phyloP scores from a whole-genome alignment of 2,329 filamentous ascomycete genomes.

The Penicillium sp. region DNA sequence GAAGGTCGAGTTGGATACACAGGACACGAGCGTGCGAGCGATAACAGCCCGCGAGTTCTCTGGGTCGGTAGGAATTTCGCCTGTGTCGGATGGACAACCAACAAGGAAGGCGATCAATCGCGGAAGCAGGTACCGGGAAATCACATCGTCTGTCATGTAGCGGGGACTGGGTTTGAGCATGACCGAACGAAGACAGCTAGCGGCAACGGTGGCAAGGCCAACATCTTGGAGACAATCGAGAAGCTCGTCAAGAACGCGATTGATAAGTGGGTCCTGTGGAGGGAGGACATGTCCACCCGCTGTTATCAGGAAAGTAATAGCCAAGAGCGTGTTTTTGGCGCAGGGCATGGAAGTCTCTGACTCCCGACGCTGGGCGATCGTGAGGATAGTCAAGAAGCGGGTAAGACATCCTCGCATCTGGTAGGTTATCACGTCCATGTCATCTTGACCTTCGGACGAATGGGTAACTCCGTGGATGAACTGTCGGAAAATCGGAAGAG shows the following conservation, averaged over 20 bases:
- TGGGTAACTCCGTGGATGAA: constrained; percentile 76
- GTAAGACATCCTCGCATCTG: constrained; percentile 82
- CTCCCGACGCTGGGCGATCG: constrained; percentile 51
- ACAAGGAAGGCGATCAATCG: constrained; percentile 74
- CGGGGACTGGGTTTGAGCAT: constrained; percentile 64
- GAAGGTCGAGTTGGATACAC: constrained; percentile 53
- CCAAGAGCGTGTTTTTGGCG: constrained; percentile 89
- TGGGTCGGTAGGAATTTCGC: constrained; percentile 66
- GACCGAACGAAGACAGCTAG: constrained; percentile 84
- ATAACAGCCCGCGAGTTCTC: constrained; percentile 72
- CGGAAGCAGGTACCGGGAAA: constrained; percentile 73
- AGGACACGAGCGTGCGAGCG: constrained; percentile 73
- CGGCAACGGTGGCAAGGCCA: constrained; percentile 74
- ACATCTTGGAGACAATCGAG: constrained; percentile 73
- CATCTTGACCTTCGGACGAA: constrained; percentile 29
- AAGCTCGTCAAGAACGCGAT: constrained; percentile 75
- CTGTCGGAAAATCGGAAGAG: constrained; percentile 85
- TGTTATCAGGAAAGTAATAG: constrained; percentile 85
- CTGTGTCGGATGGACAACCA: constrained; percentile 50
- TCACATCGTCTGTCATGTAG: constrained; percentile 67
- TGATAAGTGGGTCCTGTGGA: constrained; percentile 72
- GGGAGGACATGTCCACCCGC: constrained; percentile 73
- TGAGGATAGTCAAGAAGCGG: constrained; percentile 73
- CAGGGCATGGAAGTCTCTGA: constrained; percentile 76
- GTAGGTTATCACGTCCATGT: constrained; percentile 55